Evolutionary conservation across 192 early-diverging fungal genomes (phyloP), one percentile per base, ranked within the genome.

Genomic region (Chytriomyces sp.): DNA sequence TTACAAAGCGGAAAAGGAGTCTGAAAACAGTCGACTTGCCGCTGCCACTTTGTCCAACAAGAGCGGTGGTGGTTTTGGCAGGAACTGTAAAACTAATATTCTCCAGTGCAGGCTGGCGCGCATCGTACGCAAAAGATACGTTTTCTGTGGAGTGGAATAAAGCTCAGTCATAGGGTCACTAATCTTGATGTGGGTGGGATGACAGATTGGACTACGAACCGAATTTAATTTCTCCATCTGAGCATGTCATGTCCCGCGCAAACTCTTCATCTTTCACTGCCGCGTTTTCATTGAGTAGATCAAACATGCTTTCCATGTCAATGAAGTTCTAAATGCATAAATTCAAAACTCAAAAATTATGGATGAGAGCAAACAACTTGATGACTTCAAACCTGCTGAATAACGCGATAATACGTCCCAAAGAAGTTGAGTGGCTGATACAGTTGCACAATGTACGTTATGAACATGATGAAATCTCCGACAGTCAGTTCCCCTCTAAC

Each of bases 261-360:
- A 88, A 79, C 7, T 92, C 91, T 0, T 53, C 50, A 80, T 96
- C 94, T 50, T 89, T 67, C n/a, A 96, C 84, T 7, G 82, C 84
- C 50, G 86, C 79, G 24, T 89, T 73, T 69, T 92, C 88, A 26
- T 95, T 86, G n/a, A 94, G 86, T 0, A 88, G 77, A 53, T 93
- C 92, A 26, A 99, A 87, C 91, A 99, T 95, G 77, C 96, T 96
- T 80, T 99, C 97, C 97, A 98, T 97, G 76, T 98, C 97, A 62
- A 87, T 69, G 61, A 85, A 86, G 67, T 82, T 86, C 61, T 78
- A 45, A 43, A 63, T 24, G n/a, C n/a, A n/a, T n/a, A n/a, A n/a
- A n/a, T n/a, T n/a, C n/a, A n/a, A n/a, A n/a, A n/a, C n/a, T n/a
- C n/a, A n/a, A n/a, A n/a, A n/a, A n/a, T n/a, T n/a, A n/a, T n/a